Base-by-base conservation (phyloP, 129 eudicot species). In the Flaveria brownii region DNA sequence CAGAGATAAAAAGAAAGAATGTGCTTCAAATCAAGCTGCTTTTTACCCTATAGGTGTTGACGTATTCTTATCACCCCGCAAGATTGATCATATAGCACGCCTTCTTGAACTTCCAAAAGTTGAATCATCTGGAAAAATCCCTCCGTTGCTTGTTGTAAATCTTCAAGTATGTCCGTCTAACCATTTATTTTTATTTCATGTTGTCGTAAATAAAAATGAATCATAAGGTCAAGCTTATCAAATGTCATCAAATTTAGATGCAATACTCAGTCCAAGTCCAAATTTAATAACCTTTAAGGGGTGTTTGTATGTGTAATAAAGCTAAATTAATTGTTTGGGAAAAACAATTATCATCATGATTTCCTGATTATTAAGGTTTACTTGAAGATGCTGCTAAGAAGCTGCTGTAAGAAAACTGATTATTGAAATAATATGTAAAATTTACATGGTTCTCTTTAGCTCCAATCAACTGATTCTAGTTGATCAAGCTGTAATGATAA, bases 1-100 rank as follows among this genome's bases (percentile, higher is more conserved):
- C 85, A 93, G 98, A 82, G 98, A 93, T 79, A 93, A 91, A 84
- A 90, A 87, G 96, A 93, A 90, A 80, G 97, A 90, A 74, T 70
- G 61, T 78, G 97, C 98, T 77, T 77, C 87, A 81, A 88, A 87
- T 62, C 22, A 51, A 67, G 93, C 98, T 81, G 98, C 97, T 80
- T 93, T 78, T 75, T 71, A 81, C 77, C 97, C 98, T 55, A 85
- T 90, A 54, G 98, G 96, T 41, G 92, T 86, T 71, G 98, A 93
- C 66, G 91, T 93, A 6, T 93, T 88, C 80, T 83, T 91, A 73
- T 90, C 96, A 41, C 90, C 95, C 42, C 82, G 87, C 17, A 93
- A 93, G 77, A 87, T 93, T 55, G 87, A 85, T 83, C 98, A 93
- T 76, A 81, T 93, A 65, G 98, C 98, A 54, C 93, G 93, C 51